Base-by-base conservation (phyloP, 306 rosid species). In the Mucuna pruriens region DNA sequence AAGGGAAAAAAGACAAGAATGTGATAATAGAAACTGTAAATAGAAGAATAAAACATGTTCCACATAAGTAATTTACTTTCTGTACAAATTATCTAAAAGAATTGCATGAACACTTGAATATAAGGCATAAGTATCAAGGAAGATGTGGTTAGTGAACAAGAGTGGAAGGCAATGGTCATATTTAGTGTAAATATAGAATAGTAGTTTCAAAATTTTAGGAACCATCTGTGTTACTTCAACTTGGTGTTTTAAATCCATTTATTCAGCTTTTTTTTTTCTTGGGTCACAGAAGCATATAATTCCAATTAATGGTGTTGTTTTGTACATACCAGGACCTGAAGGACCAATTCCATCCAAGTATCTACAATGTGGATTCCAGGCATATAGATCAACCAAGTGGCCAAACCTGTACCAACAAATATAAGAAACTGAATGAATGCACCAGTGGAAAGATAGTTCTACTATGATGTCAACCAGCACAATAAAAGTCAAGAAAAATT, bases 361-460 rank as follows among this genome's bases (percentile, higher is more conserved):
- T 83, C 94, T 84, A 75, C 99, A 95, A 73, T 95, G 99, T 39
- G 99, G 99, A 81, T 90, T 95, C 99, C 97, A 95, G 7, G 95
- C 89, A 85, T 95, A 95, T 40, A 93, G 88, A 87, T 95, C 99
- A 74, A 89, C 95, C 87, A 95, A 82, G 84, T 93, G 97, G 48
- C 97, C 99, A 78, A 91, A 92, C 88, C 98, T 94, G 84, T 57
- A 72, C 22, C 75, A 60, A 78, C 15, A 25, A 87, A 65, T 61
- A 70, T 34, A 49, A 34, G 34, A 49, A 66, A 64, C 63, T 7
- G 62, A 61, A 68, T 19, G 22, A 72, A 71, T 76, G 71, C 25
- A 22, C 38, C 69, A 25, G 23, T 2, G 40, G 61, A 75, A 72
- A 74, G 75, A 33, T 15, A 40, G 39, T 4, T 17, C 17, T 9